A percentile compares a stretch with the other conserved stretches of the same genome.
Evolutionary conservation across 129 eudicot genomes (phyloP).

Genomic region (Artemisia argyi): DNA sequence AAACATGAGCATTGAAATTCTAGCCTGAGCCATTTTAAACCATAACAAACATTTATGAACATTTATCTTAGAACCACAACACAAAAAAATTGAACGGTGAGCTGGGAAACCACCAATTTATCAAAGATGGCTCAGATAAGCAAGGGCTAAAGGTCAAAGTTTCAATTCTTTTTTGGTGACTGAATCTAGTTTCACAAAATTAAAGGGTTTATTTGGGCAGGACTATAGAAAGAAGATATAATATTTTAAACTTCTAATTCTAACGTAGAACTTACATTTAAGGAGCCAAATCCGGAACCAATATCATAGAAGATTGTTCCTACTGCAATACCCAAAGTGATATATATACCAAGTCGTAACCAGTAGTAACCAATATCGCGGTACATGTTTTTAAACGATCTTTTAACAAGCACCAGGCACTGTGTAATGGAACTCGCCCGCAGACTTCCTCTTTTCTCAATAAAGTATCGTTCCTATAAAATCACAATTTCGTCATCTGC

Average conservation of each 20-base stretch:
- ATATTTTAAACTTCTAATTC: neutral
- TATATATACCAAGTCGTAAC: conserved; percentile 63
- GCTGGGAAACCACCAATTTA: too few species aligned
- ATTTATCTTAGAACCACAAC: neutral
- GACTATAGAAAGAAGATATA: too few species aligned
- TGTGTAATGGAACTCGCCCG: conserved; percentile 49
- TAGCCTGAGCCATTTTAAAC: conserved; percentile 45
- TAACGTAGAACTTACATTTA: conserved; percentile 45
- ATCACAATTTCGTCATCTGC: neutral
- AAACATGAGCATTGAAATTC: conserved; percentile 66
- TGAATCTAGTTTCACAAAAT: neutral
- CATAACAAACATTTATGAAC: neutral
- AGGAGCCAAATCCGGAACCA: conserved; percentile 49
- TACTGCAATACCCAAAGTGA: conserved; percentile 49
- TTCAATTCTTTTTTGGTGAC: too few species aligned
- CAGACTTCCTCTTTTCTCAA: conserved; percentile 35
- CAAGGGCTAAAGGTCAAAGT: too few species aligned
- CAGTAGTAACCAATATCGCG: conserved; percentile 82
- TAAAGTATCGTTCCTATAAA: conserved; percentile 35
- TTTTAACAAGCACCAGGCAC: conserved; percentile 43
- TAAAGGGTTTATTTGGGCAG: neutral
- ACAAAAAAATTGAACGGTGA: too few species aligned
- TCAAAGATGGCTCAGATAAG: too few species aligned
- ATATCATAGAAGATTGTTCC: conserved; percentile 54
- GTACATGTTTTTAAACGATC: conserved; percentile 67